Evolutionary conservation across 495 filamentous ascomycete species (phyloP).

Genomic region (Sporormia fimetaria): DNA sequence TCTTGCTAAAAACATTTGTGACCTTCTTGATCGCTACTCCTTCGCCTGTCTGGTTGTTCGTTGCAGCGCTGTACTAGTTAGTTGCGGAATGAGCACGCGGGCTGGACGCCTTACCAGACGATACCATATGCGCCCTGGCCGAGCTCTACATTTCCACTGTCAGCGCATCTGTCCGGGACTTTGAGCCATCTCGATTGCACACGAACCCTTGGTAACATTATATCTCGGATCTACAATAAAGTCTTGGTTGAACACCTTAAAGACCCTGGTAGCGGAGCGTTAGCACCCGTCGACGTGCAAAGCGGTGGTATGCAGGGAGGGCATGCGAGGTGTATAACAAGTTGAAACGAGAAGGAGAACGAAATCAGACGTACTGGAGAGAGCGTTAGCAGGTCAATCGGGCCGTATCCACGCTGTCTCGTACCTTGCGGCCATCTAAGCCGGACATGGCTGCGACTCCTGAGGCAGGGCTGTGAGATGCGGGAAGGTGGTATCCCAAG

Average conservation of each 20-base stretch:
- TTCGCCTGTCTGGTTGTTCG: slow-evolving; percentile 80
- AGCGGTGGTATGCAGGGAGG: too few species aligned
- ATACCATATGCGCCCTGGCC: slow-evolving; percentile 98
- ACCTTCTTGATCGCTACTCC: slow-evolving; percentile 99
- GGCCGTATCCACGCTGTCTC: too few species aligned
- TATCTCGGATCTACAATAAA: slow-evolving; percentile 98
- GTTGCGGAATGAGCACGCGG: background rate
- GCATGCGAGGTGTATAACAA: too few species aligned
- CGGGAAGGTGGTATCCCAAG: background rate
- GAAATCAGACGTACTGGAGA: too few species aligned
- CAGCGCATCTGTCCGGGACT: too few species aligned
- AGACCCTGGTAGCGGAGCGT: too few species aligned
- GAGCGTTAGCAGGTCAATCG: too few species aligned
- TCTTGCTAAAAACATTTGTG: slow-evolving; percentile 99
- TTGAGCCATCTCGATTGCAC: too few species aligned
- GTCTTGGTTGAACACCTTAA: slow-evolving; percentile 99
- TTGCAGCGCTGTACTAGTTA: slow-evolving; percentile 53
- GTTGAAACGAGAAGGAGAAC: too few species aligned
- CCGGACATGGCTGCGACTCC: slow-evolving; percentile 48
- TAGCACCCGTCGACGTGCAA: too few species aligned
- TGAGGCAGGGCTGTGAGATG: background rate
- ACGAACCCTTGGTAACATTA: slow-evolving; percentile 95
- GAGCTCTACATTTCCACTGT: too few species aligned
- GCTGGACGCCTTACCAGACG: slow-evolving; percentile 60
- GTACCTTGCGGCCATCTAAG: slow-evolving; percentile 74